Evolutionary conservation across 179 eudicot genomes (phyloP).

Genomic region (Beta macrorhiza): DNA sequence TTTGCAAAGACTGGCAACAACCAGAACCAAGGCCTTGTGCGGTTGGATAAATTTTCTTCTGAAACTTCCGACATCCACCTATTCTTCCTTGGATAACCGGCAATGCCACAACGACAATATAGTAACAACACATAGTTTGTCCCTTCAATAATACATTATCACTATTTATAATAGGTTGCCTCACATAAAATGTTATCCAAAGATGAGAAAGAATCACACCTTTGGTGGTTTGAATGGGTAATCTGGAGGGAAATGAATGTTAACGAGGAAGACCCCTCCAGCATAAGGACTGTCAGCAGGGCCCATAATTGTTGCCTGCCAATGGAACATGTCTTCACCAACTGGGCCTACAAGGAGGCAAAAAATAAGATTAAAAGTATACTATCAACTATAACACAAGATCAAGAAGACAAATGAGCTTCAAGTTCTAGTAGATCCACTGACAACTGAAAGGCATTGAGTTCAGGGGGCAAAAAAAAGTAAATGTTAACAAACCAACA

Average conservation of each 20-base stretch:
- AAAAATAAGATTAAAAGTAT: not conserved
- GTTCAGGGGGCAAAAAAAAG: not conserved
- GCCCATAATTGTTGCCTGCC: constrained; percentile 82
- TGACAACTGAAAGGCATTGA: not conserved
- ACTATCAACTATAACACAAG: not conserved
- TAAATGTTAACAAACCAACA: no score
- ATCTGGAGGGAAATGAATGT: constrained; percentile 63
- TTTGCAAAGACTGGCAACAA: not conserved
- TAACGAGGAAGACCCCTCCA: constrained; percentile 68
- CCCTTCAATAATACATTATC: not conserved
- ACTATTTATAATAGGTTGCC: constrained; percentile 1
- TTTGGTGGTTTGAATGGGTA: constrained; percentile 70
- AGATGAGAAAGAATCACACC: constrained; percentile 26
- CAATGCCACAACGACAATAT: not conserved
- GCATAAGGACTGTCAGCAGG: constrained; percentile 71
- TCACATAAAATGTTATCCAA: not conserved
- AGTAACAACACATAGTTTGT: not conserved
- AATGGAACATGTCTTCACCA: constrained; percentile 70
- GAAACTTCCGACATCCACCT: not conserved
- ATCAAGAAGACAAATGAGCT: not conserved
- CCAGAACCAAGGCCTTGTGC: not conserved
- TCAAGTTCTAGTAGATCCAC: not conserved
- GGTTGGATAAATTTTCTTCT: not conserved
- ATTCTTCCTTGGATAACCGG: not conserved
- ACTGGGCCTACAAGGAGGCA: constrained; percentile 47